Percentiles rank a stretch among this genome's conserved stretches.
Evolutionary conservation across 2,329 filamentous ascomycete genomes (phyloP).

Genomic region (Clonostachys byssicola): DNA sequence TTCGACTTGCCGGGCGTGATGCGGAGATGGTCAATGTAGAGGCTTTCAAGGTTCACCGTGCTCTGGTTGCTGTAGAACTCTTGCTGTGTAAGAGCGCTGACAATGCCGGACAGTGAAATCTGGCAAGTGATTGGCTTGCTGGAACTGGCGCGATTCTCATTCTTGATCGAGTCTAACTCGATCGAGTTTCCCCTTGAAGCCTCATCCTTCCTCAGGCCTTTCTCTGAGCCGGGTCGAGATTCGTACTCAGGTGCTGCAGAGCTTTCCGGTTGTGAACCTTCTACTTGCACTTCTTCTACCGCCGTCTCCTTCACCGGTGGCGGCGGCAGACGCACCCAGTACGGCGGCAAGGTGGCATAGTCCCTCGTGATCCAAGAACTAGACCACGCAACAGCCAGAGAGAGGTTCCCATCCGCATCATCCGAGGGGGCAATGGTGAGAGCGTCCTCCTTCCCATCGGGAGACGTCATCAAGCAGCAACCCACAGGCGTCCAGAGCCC

Average conservation of each 20-base stretch:
- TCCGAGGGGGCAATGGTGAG: constrained; percentile 50
- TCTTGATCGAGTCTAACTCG: no score
- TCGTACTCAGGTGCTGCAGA: background rate
- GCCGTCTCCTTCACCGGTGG: constrained; percentile 4
- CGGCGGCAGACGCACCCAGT: constrained; percentile 50
- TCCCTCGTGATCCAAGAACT: constrained; percentile 48
- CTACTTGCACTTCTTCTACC: background rate
- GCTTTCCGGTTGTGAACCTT: background rate
- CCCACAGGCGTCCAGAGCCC: constrained; percentile 59
- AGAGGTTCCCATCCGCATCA: constrained; percentile 57
- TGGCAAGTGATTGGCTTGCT: constrained; percentile 37
- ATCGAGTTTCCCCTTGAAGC: no score
- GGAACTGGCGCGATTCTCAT: background rate
- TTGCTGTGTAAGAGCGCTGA: constrained; percentile 31
- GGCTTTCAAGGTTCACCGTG: constrained; percentile 20
- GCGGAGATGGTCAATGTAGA: constrained; percentile 43
- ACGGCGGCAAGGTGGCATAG: constrained; percentile 49
- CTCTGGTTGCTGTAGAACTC: background rate
- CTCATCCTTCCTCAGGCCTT: no score
- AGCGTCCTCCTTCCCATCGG: constrained; percentile 42
- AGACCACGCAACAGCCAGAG: constrained; percentile 52
- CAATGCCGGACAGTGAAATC: constrained; percentile 40
- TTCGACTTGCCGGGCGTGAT: constrained; percentile 21
- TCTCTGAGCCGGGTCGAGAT: no score
- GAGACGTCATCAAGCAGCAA: constrained; percentile 49